Evolutionary conservation across 225 moss, liverwort and hornwort genomes (phyloP), one percentile per base, ranked within the genome.

Genomic region (Marchantia paleacea): DNA sequence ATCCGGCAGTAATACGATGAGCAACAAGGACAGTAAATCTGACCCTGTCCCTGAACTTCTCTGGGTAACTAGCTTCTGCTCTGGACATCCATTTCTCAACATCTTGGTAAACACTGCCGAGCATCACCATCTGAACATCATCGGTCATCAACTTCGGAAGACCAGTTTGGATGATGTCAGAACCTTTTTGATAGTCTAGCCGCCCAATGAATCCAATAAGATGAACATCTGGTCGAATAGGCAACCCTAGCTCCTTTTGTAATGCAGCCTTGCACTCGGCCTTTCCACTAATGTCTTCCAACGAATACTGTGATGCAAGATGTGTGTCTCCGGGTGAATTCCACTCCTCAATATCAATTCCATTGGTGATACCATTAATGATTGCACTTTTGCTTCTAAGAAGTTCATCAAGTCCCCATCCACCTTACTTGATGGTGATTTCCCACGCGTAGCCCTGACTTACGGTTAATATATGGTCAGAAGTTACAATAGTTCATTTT

Each of bases 401-500:
- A 7, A 96, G 90, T 78, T 78, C 92, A 80, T 96, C 94, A 19
- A 96, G 89, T 3, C 96, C 96, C 73, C 91, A 92, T 20, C 96
- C 96, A 69, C 96, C 96, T 76, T 96, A 94, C 0, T 89, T 86
- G 0, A 94, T 96, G 29, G 96, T 96, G 22, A 96, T 94, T 83
- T 96, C 96, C 96, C 96, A 96, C 2, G 96, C 96, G 76, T 96
- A 96, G 51, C 94, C 96, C 75, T 94, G 91, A 81, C 88, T 89
- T 24, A 96, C 96, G 0, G 96, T 96, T 31, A 96, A 81, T 14
- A 96, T 91, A 20, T 94, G 92, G 52, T 96, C 96, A 9, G 87
- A 50, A 9, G 96, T 96, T 52, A 96, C n/a, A n/a, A n/a, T n/a
- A n/a, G n/a, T n/a, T n/a, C n/a, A n/a, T n/a, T n/a, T n/a, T n/a